Percentiles rank a stretch among this genome's conserved stretches.
These are phyloP conservation scores for Lipomyces sp. DNA, from an alignment of 805 yeast species.

Conservation along the genomic window DNA sequence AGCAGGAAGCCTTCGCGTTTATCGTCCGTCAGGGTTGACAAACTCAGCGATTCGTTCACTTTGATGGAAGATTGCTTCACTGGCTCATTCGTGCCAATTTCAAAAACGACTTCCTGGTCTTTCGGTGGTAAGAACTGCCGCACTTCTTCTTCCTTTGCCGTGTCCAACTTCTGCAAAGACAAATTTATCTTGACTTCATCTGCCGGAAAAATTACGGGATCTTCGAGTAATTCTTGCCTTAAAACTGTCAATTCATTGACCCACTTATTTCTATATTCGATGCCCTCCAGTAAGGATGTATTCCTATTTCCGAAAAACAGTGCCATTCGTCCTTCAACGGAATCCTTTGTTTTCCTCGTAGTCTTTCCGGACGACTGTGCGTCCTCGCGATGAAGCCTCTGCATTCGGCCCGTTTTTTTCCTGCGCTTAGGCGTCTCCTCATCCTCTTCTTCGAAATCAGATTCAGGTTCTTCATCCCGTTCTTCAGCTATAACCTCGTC, in stretches of 20 bases:
- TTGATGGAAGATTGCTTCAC: not conserved
- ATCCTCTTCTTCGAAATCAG: slow-evolving; percentile 9
- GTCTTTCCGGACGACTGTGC: slow-evolving; percentile 5
- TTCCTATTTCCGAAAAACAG: slow-evolving; percentile 19
- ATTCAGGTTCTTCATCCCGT: slow-evolving; percentile 5
- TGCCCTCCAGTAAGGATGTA: slow-evolving; percentile 9
- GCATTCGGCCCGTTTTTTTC: not conserved
- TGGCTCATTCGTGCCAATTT: slow-evolving; percentile 14
- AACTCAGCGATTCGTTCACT: not conserved
- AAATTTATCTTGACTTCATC: not conserved
- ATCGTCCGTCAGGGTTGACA: slow-evolving; percentile 10
- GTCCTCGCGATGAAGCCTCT: not conserved
- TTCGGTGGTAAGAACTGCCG: not conserved
- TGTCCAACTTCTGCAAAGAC: not conserved
- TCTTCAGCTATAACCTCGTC: slow-evolving; percentile 5
- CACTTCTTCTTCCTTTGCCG: not conserved
- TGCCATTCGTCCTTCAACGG: slow-evolving; percentile 17
- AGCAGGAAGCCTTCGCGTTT: slow-evolving; percentile 22
- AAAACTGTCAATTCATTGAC: slow-evolving; percentile 21
- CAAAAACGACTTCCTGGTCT: slow-evolving; percentile 2
- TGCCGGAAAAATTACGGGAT: not conserved
- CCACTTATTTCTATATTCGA: slow-evolving; percentile 27
- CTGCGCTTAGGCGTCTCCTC: slow-evolving; percentile 3
- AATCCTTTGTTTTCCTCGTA: not conserved
- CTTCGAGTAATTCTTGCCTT: slow-evolving; percentile 4